phyloP scores from a whole-genome alignment of 2,329 filamentous ascomycete genomes.

The Clarireedia hainanense region DNA sequence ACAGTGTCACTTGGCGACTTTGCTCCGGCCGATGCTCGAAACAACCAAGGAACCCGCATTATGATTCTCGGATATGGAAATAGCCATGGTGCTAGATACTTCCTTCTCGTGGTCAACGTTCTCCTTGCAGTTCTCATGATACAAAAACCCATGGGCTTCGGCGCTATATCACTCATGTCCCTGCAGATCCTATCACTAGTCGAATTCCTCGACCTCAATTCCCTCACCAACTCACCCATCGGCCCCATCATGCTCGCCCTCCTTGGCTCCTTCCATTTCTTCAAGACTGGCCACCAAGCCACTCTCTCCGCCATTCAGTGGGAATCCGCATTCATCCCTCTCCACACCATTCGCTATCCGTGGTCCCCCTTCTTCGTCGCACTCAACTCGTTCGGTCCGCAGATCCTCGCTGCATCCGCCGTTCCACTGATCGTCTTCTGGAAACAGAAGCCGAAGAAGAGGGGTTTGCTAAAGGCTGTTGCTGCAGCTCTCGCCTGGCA shows the following conservation, averaged over 20 bases:
- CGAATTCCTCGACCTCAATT: constrained; percentile 54
- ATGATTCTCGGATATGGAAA: constrained; percentile 89
- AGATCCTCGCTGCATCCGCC: constrained; percentile 72
- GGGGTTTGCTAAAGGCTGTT: constrained; percentile 42
- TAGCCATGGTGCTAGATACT: constrained; percentile 83
- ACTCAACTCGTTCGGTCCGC: constrained; percentile 83
- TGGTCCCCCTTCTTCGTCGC: constrained; percentile 77
- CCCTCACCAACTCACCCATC: constrained; percentile 59
- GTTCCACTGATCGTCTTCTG: constrained; percentile 79
- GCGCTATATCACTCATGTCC: constrained; percentile 70
- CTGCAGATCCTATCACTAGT: constrained; percentile 83
- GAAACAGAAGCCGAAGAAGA: constrained; percentile 74
- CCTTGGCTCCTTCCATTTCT: constrained; percentile 91
- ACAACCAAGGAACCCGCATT: constrained; percentile 45
- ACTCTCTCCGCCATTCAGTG: constrained; percentile 84
- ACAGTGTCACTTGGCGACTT: constrained; percentile 28
- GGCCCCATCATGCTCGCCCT: constrained; percentile 78
- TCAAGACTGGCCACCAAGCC: constrained; percentile 96
- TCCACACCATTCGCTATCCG: constrained; percentile 76
- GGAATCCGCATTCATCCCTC: constrained; percentile 88
- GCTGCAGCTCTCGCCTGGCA: constrained; percentile 67
- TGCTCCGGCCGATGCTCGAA: constrained; percentile 15
- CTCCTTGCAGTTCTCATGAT: constrained; percentile 69
- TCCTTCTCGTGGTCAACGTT: constrained; percentile 74
- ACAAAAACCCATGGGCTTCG: constrained; percentile 90